Percentiles rank a stretch among this genome's conserved stretches.
These are phyloP conservation scores for Aspergillus incahuasiensis DNA, from an alignment of 495 filamentous ascomycete genomes.

Conservation along the genomic window DNA sequence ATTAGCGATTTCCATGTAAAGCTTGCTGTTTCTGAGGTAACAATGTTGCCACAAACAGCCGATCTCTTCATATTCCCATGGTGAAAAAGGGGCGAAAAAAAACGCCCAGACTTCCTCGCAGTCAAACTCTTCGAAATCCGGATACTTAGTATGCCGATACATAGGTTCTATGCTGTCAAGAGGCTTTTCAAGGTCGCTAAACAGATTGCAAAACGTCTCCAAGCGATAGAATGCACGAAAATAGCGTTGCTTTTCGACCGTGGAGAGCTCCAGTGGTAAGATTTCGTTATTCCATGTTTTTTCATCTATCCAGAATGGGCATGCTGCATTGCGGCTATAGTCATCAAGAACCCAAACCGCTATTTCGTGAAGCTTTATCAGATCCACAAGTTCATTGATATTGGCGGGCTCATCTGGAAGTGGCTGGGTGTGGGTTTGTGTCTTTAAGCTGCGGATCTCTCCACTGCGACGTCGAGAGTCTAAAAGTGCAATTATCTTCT, in stretches of 20 bases:
- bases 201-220: slow-evolving; percentile 9
- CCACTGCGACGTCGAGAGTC: slow-evolving; percentile 9
- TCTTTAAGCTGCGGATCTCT: slow-evolving; percentile 5
- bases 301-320: slow-evolving; percentile 1
- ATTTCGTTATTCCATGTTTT: not conserved
- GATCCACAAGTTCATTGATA: not conserved
- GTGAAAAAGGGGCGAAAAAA: slow-evolving; percentile 9
- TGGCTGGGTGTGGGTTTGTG: not conserved
- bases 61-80: slow-evolving; percentile 14
- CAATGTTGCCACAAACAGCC: slow-evolving; percentile 9
- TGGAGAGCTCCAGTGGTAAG: slow-evolving; percentile 3
- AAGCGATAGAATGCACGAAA: slow-evolving; percentile 5
- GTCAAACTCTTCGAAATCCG: not conserved
- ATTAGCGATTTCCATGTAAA: not conserved
- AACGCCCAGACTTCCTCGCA: slow-evolving; percentile 1
- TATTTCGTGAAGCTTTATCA: slow-evolving; percentile 5
- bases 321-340: not conserved
- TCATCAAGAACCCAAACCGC: slow-evolving; percentile 3
- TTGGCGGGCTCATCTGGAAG: slow-evolving; percentile 5
- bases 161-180: not conserved
- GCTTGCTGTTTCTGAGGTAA: not conserved
- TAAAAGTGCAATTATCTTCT: slow-evolving; percentile 10
- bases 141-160: not conserved
- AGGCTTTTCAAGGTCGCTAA: not conserved
- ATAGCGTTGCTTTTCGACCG: slow-evolving; percentile 3